These are phyloP conservation scores for Pyrenula aspistea DNA, from an alignment of 495 filamentous ascomycete genomes.

Conservation along the genomic window DNA sequence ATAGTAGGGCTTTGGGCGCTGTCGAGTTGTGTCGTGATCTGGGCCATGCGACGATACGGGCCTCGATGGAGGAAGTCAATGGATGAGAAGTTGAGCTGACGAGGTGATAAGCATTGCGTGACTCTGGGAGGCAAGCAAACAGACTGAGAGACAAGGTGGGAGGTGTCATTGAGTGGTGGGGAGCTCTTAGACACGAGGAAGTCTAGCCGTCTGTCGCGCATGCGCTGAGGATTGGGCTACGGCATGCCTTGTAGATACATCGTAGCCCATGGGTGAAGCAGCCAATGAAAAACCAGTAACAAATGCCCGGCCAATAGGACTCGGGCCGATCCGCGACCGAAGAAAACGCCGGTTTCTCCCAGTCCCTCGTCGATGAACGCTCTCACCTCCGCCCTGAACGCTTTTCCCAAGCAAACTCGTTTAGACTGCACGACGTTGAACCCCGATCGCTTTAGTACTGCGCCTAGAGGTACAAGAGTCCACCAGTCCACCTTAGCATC, in stretches of 20 bases:
- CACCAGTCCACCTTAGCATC: not conserved
- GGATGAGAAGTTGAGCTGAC: constrained; percentile 34
- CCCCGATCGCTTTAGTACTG: too few relatives aligned
- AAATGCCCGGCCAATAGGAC: not conserved
- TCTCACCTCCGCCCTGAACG: too few relatives aligned
- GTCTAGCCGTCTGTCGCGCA: not conserved
- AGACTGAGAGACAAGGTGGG: too few relatives aligned
- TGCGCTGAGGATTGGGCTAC: constrained; percentile 10
- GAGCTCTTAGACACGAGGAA: too few relatives aligned
- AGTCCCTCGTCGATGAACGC: not conserved
- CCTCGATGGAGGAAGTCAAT: constrained; percentile 57
- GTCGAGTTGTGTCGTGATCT: constrained; percentile 40
- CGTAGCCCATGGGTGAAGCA: not conserved
- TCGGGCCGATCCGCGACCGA: not conserved
- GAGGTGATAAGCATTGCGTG: too few relatives aligned
- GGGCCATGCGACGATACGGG: constrained; percentile 52
- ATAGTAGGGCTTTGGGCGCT: constrained; percentile 57
- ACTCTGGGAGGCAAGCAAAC: too few relatives aligned
- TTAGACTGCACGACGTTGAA: too few relatives aligned
- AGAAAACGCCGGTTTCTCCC: not conserved
- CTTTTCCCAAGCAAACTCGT: too few relatives aligned
- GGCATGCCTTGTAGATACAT: too few relatives aligned
- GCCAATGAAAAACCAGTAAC: not conserved
- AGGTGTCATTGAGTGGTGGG: too few relatives aligned
- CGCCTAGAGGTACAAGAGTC: not conserved